Conservation (phyloP, 208 protist genomes). For the Acanthamoeba sp. region DNA sequence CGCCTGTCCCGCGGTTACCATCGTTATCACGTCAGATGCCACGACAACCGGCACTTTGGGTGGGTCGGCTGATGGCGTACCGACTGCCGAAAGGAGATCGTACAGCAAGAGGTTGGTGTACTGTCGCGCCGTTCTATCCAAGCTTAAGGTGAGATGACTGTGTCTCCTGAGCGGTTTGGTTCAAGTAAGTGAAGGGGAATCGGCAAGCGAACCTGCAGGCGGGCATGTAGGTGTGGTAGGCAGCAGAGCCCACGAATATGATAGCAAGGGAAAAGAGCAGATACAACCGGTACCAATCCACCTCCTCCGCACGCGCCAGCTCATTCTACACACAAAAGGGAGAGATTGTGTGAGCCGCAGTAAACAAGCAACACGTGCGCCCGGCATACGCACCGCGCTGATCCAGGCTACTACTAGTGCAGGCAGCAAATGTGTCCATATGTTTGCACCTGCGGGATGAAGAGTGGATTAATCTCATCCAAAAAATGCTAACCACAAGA, state of each 20-base stretch:
- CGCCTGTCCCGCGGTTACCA: background rate
- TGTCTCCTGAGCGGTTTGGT: too few relatives aligned
- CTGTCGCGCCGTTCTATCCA: background rate
- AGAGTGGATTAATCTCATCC: background rate
- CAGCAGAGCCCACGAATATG: slow-evolving; percentile 52
- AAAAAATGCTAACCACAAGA: too few relatives aligned
- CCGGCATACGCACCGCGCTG: background rate
- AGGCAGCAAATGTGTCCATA: slow-evolving; percentile 74
- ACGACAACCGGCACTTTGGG: background rate
- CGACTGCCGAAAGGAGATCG: slow-evolving; percentile 42
- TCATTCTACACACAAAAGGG: background rate
- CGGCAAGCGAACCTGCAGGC: slow-evolving; percentile 24
- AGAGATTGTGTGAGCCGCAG: background rate
- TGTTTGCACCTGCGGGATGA: slow-evolving; percentile 2
- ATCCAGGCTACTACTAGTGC: background rate
- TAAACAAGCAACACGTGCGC: background rate
- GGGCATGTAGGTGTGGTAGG: slow-evolving; percentile 73
- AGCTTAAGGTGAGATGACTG: background rate
- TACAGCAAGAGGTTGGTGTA: slow-evolving; percentile 62
- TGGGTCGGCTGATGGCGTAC: background rate
- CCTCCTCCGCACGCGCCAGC: background rate
- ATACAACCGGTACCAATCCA: background rate
- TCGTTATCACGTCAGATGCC: background rate
- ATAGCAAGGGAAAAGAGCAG: background rate
- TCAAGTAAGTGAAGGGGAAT: too few relatives aligned